Evolutionary conservation across 2,329 filamentous ascomycete genomes (phyloP).

Genomic region (Aspergillus caelatus): DNA sequence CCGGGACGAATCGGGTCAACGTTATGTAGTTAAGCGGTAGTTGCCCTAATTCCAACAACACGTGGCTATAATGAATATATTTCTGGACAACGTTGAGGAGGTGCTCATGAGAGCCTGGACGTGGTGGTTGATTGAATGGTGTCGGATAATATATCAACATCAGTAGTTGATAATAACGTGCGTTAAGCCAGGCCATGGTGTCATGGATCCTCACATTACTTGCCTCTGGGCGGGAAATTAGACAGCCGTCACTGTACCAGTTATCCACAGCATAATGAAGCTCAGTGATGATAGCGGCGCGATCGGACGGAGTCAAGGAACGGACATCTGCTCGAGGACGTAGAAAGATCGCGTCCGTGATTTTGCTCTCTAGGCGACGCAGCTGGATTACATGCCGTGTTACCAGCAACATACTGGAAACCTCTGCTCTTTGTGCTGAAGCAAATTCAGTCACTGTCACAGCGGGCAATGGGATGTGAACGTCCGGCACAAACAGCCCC

Average conservation of each 20-base stretch:
- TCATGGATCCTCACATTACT: conserved; percentile 11
- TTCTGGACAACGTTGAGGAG: background rate
- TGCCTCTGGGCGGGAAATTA: conserved; percentile 4
- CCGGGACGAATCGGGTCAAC: background rate
- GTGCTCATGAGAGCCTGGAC: background rate
- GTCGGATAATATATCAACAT: conserved; percentile 9
- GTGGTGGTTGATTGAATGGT: background rate
- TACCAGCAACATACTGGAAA: conserved; percentile 5
- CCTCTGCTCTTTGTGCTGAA: background rate
- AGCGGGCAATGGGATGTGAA: conserved; percentile 4
- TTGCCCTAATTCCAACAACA: background rate
- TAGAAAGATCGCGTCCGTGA: background rate
- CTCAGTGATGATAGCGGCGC: background rate
- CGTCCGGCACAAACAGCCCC: conserved; percentile 6
- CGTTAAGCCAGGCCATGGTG: conserved; percentile 13
- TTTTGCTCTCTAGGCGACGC: background rate
- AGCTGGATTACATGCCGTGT: conserved; percentile 8
- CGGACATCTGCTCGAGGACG: background rate
- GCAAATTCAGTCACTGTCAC: conserved; percentile 10
- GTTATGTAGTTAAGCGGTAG: background rate
- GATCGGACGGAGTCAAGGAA: background rate
- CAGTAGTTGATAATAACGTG: conserved; percentile 11
- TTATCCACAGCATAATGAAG: background rate
- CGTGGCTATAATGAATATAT: background rate
- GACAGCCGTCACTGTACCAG: background rate